Conservation (phyloP, 2,329 filamentous ascomycete species). For the Diaporthe longicolla region DNA sequence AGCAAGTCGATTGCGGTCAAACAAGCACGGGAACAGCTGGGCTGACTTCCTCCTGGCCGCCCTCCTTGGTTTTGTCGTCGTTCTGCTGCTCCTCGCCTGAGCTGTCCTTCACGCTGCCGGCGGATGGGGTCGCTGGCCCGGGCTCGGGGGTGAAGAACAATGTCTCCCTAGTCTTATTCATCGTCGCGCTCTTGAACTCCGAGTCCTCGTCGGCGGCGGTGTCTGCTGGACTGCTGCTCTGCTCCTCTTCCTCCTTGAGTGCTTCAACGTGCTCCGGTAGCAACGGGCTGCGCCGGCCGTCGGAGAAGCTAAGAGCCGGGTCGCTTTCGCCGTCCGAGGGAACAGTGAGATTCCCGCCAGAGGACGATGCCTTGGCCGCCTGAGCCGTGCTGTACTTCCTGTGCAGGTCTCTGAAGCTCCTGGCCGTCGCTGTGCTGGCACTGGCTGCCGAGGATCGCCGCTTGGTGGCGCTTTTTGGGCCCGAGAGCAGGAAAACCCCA, state of each 20-base stretch:
- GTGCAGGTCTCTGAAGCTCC: constrained; percentile 75
- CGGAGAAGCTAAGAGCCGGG: constrained; percentile 71
- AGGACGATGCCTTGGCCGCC: constrained; percentile 57
- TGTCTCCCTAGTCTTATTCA: constrained; percentile 50
- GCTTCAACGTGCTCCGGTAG: constrained; percentile 63
- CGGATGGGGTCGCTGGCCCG: constrained; percentile 51
- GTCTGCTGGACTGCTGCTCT: constrained; percentile 30
- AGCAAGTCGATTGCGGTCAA: constrained; percentile 30
- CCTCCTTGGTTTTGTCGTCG: constrained; percentile 32
- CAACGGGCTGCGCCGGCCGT: constrained; percentile 69
- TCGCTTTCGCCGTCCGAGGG: constrained; percentile 74
- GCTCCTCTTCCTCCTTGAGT: constrained; percentile 47
- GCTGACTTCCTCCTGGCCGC: constrained; percentile 22
- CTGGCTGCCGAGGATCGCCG: constrained; percentile 75
- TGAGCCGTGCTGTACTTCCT: constrained; percentile 71
- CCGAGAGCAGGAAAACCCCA: constrained; percentile 62
- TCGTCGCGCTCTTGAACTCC: constrained; percentile 48
- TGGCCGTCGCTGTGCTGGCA: constrained; percentile 75
- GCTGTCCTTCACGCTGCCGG: constrained; percentile 46
- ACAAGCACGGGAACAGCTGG: constrained; percentile 38
- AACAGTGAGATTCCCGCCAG: constrained; percentile 58
- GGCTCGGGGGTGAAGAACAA: constrained; percentile 60
- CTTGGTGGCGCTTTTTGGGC: constrained; percentile 52
- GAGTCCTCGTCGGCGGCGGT: constrained; percentile 43
- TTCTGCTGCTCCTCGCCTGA: constrained; percentile 42